Evolutionary conservation across 2,329 filamentous ascomycete species (phyloP).

Genomic region (Acarospora socialis): DNA sequence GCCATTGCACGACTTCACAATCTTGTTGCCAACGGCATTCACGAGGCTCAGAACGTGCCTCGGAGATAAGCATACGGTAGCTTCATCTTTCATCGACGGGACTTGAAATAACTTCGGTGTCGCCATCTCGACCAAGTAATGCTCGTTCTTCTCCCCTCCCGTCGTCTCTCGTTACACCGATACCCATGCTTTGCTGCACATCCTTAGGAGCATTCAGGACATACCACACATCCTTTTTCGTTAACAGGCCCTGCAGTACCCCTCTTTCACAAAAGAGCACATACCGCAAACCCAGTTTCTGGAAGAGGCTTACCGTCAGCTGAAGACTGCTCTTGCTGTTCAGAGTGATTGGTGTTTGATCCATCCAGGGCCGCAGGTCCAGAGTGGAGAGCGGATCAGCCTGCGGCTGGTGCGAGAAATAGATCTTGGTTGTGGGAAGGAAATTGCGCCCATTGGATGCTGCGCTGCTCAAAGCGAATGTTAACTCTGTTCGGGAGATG

Average conservation of each 20-base stretch:
- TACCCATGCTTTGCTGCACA: constrained; percentile 8
- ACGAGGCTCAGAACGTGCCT: no score
- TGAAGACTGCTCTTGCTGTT: constrained; percentile 62
- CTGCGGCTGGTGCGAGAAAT: constrained; percentile 71
- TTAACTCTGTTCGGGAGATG: constrained; percentile 80
- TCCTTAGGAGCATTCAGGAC: constrained; percentile 42
- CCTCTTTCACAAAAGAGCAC: constrained; percentile 77
- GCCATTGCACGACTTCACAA: no score
- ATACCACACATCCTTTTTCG: constrained; percentile 96
- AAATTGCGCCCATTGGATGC: constrained; percentile 43
- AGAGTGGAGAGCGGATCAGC: constrained; percentile 64
- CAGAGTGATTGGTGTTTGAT: constrained; percentile 89
- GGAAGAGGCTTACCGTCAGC: constrained; percentile 84
- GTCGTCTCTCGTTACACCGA: constrained; percentile 12
- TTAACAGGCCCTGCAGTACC: constrained; percentile 68
- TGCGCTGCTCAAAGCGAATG: constrained; percentile 60
- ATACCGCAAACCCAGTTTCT: constrained; percentile 83
- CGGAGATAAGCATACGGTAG: no score
- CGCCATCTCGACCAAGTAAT: constrained; percentile 9
- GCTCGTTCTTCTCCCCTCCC: constrained; percentile 13
- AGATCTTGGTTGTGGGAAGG: constrained; percentile 58
- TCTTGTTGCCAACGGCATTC: no score
- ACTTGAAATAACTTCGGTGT: constrained; percentile 7
- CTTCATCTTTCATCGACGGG: constrained; percentile 12
- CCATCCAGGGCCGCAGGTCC: constrained; percentile 94